Conservation (phyloP, 148 eudicot species). For the Rhododendron molle region DNA sequence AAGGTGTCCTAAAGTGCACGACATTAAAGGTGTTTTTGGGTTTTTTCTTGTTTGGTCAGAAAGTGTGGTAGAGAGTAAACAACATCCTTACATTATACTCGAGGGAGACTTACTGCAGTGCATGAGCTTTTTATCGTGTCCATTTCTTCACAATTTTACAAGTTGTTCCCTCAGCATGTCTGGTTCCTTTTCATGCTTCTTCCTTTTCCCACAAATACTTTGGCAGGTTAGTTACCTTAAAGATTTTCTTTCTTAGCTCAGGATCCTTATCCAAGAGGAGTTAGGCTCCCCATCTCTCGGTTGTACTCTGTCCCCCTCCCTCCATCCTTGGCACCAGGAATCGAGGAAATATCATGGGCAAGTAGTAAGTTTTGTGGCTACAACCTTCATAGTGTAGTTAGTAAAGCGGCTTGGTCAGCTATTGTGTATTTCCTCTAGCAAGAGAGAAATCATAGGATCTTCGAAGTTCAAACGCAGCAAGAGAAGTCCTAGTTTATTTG, state of each 20-base stretch:
- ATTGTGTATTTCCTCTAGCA: neutral
- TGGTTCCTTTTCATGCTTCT: neutral
- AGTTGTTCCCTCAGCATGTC: neutral
- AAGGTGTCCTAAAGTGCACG: neutral
- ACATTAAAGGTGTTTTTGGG: neutral
- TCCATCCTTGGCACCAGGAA: neutral
- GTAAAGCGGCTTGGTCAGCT: neutral
- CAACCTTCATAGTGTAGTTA: too few species aligned
- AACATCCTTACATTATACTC: neutral
- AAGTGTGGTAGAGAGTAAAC: neutral
- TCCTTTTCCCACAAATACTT: neutral
- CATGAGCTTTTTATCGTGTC: neutral
- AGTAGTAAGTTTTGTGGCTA: too few species aligned
- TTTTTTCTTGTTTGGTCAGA: neutral
- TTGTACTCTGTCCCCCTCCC: neutral
- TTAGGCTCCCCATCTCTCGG: neutral
- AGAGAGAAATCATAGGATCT: neutral
- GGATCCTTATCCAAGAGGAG: neutral
- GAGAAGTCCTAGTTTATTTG: neutral
- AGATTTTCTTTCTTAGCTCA: neutral
- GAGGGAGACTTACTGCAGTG: neutral
- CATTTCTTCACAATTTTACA: neutral
- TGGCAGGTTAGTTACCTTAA: neutral
- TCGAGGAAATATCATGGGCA: too few species aligned
- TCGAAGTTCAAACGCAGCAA: neutral